Base-by-base conservation (phyloP, 257 asterid genomes). In the Euphrasia confusa region DNA sequence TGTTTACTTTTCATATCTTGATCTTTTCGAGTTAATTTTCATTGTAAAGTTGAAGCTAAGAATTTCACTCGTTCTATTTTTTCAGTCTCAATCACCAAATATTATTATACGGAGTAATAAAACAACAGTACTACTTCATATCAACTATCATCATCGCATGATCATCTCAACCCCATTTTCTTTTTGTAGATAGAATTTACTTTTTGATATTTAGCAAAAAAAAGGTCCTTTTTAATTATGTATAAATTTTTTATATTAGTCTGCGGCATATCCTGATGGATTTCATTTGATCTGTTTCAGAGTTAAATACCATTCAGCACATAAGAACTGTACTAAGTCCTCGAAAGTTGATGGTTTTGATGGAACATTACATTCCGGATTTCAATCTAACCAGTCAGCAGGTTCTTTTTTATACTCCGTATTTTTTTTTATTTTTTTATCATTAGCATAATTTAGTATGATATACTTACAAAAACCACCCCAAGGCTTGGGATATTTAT, bases 381-480 rank as follows among this genome's bases (percentile, higher is more conserved):
- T 92, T 92, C 80, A 83, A 72, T 74, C 83, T 92, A 74, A 84
- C 97, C 14, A 70, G 76, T 64, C 97, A 92, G 71, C 99, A 92
- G 96, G 99, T 91, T 62, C 15, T 44, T 60, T 60, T 24, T 45
- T 12, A 4, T 1, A 21, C n/a, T n/a, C n/a, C n/a, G n/a, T n/a
- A n/a, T n/a, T n/a, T n/a, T 21, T 21, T 21, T 21, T 21, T 21
- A 0, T 0, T 21, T 21, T 21, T 21, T 45, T 49, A 62, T 70
- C 21, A 55, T 71, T 61, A 47, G 30, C 63, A 56, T 54, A 61
- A 61, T 24, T 32, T 30, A 54, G 2, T 18, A 17, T 52, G 13
- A 9, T 8, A 6, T 49, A 13, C 10, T 49, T 49, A 15, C 55
- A 15, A 49, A 2, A 14, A 49, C 24, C 21, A 49, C 5, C 24